A percentile compares a stretch with the other conserved stretches of the same genome.
phyloP scores from a whole-genome alignment of 805 yeast genomes.

The Candida vaughaniae region DNA sequence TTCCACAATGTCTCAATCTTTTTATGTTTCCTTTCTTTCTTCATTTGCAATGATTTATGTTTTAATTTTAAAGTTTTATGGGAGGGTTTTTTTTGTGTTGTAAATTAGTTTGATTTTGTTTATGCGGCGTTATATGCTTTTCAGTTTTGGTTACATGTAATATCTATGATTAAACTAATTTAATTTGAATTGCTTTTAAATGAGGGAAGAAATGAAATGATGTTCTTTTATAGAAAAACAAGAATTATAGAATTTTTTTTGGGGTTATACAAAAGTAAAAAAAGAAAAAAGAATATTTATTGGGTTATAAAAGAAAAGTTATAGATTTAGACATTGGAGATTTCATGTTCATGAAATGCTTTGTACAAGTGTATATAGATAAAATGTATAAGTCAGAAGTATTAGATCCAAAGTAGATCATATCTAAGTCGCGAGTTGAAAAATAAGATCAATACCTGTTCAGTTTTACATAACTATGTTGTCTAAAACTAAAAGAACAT shows the following conservation, averaged over 20 bases:
- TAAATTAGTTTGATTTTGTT: slow-evolving; percentile 12
- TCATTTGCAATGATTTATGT: slow-evolving; percentile 16
- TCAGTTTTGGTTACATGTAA: slow-evolving; percentile 3
- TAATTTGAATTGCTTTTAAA: slow-evolving; percentile 3
- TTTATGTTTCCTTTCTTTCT: slow-evolving; percentile 8
- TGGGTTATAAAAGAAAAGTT: slow-evolving; percentile 13
- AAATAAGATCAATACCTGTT: too few species aligned
- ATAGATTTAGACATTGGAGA: slow-evolving; percentile 44
- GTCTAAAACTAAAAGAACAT: background rate
- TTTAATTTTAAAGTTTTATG: slow-evolving; percentile 11
- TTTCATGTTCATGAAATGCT: slow-evolving; percentile 15
- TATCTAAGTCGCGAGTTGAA: too few species aligned
- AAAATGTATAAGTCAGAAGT: slow-evolving; percentile 5
- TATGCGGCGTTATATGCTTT: slow-evolving; percentile 6
- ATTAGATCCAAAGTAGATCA: too few species aligned
- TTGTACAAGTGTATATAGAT: slow-evolving; percentile 24
- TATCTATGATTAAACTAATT: slow-evolving; percentile 9
- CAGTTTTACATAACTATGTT: too few species aligned
- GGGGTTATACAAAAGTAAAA: slow-evolving; percentile 7
- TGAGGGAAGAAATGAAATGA: slow-evolving; percentile 15
- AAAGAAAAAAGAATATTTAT: slow-evolving; percentile 2
- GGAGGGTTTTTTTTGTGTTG: slow-evolving; percentile 5
- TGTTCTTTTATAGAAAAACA: slow-evolving; percentile 8
- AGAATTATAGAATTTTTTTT: slow-evolving; percentile 12
- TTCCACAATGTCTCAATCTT: slow-evolving; percentile 16